Conservation (phyloP, 495 filamentous ascomycete species). For the Aspergillus funiculosus region DNA sequence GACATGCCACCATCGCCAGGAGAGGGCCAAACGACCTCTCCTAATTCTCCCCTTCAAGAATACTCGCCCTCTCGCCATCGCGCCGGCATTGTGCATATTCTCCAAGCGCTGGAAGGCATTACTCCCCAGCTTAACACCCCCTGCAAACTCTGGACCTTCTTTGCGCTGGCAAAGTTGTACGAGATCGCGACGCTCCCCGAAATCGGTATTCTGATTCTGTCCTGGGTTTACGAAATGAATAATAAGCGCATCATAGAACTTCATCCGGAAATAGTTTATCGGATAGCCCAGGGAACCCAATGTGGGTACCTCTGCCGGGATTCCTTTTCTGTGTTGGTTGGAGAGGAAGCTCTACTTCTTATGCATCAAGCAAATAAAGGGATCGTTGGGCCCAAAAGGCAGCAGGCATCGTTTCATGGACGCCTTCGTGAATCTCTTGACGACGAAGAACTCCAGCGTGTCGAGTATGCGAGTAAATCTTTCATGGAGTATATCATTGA, state of each 20-base stretch:
- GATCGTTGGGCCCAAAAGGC: neutral
- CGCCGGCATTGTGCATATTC: slow-evolving; percentile 52
- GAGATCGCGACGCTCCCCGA: slow-evolving; percentile 38
- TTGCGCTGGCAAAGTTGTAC: slow-evolving; percentile 52
- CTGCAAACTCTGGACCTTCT: slow-evolving; percentile 58
- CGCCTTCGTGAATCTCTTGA: slow-evolving; percentile 33
- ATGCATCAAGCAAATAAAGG: slow-evolving; percentile 16
- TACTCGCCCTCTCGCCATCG: slow-evolving; percentile 58
- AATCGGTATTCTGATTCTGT: slow-evolving; percentile 34
- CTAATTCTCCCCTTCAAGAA: slow-evolving; percentile 35
- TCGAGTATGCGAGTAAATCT: slow-evolving; percentile 47
- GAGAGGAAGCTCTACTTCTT: slow-evolving; percentile 40
- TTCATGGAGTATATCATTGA: slow-evolving; percentile 35
- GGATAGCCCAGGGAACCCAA: slow-evolving; percentile 41
- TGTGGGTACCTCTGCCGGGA: slow-evolving; percentile 34
- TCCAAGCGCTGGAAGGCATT: slow-evolving; percentile 47
- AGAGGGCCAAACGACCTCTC: neutral
- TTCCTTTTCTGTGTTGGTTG: slow-evolving; percentile 45
- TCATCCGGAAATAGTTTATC: slow-evolving; percentile 42
- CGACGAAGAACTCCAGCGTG: slow-evolving; percentile 40
- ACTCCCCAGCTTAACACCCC: slow-evolving; percentile 55
- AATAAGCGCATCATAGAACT: slow-evolving; percentile 44
- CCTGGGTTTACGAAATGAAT: slow-evolving; percentile 41
- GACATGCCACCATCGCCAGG: slow-evolving; percentile 25
- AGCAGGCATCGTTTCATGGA: slow-evolving; percentile 22